Percentiles rank a stretch among this genome's conserved stretches.
These are phyloP conservation scores for Kodamaea alishanica DNA, from an alignment of 1,139 yeast species.

Conservation along the genomic window DNA sequence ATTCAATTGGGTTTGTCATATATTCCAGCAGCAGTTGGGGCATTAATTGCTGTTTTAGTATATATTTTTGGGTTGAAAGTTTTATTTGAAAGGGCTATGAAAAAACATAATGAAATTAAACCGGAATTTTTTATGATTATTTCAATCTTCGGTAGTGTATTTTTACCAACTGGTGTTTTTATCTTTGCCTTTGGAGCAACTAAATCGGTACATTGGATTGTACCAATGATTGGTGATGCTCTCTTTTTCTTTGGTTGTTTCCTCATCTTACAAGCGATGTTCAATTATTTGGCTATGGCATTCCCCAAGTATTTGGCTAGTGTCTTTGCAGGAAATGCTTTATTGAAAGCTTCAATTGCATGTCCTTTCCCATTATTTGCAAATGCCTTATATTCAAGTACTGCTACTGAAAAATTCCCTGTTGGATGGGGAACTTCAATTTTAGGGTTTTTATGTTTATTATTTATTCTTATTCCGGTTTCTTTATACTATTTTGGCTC, in stretches of 20 bases:
- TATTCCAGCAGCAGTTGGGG: too few species aligned
- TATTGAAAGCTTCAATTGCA: too few species aligned
- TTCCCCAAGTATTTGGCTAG: too few species aligned
- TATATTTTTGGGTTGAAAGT: too few species aligned
- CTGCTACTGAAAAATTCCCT: constrained; percentile 38
- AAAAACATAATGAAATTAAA: constrained; percentile 6
- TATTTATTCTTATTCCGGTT: constrained; percentile 45
- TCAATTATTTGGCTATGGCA: constrained; percentile 31
- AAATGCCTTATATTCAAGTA: too few species aligned
- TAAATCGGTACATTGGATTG: constrained; percentile 38
- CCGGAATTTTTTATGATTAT: constrained; percentile 43
- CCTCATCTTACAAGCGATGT: constrained; percentile 24
- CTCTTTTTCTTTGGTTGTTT: too few species aligned
- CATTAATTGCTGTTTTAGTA: too few species aligned
- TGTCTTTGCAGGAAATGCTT: too few species aligned
- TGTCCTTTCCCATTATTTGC: too few species aligned
- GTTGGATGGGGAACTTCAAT: constrained; percentile 55
- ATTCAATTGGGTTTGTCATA: too few species aligned
- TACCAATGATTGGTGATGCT: constrained; percentile 48
- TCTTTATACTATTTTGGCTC: constrained; percentile 48
- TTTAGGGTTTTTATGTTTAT: constrained; percentile 40
- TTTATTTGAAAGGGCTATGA: too few species aligned
- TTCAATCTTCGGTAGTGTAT: constrained; percentile 40
- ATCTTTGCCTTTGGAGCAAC: constrained; percentile 51
- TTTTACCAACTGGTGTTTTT: constrained; percentile 43